Percentiles rank a stretch among this genome's conserved stretches.
Conservation (phyloP, 805 yeast genomes). For the Torulaspora microellipsoides region DNA sequence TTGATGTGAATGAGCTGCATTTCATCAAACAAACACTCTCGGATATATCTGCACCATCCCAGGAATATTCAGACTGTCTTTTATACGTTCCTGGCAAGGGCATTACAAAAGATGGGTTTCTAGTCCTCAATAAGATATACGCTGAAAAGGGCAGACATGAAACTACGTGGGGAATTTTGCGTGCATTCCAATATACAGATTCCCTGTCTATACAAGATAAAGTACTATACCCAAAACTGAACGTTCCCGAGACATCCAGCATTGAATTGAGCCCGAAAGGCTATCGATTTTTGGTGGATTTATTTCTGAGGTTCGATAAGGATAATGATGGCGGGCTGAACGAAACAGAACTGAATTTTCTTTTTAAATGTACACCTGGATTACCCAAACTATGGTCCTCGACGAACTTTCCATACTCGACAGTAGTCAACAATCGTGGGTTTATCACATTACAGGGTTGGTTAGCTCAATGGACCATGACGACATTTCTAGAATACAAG, state of each 20-base stretch:
- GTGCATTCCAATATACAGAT: constrained; percentile 88
- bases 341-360: constrained; percentile 58
- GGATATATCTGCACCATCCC: constrained; percentile 16
- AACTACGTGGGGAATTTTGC: constrained; percentile 90
- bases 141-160: constrained; percentile 94
- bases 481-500: constrained; percentile 78
- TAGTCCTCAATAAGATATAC: constrained; percentile 70
- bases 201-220: constrained; percentile 79
- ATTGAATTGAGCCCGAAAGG: constrained; percentile 93
- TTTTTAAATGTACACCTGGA: constrained; percentile 91
- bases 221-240: constrained; percentile 73
- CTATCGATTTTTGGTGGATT: constrained; percentile 83
- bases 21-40: constrained; percentile 39
- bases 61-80: constrained; percentile 37
- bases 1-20: constrained; percentile 48
- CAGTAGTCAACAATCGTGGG: constrained; percentile 87
- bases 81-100: constrained; percentile 45
- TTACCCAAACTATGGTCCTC: constrained; percentile 84
- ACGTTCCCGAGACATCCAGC: constrained; percentile 67
- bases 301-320: constrained; percentile 81
- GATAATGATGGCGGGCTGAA: constrained; percentile 96
- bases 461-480: constrained; percentile 98
- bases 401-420: constrained; percentile 77
- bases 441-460: constrained; percentile 93
- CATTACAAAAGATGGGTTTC: constrained; percentile 68